A percentile compares a stretch with the other conserved stretches of the same genome.
phyloP scores from a whole-genome alignment of 2,329 filamentous ascomycete species.

The Aspergillus ibericus region DNA sequence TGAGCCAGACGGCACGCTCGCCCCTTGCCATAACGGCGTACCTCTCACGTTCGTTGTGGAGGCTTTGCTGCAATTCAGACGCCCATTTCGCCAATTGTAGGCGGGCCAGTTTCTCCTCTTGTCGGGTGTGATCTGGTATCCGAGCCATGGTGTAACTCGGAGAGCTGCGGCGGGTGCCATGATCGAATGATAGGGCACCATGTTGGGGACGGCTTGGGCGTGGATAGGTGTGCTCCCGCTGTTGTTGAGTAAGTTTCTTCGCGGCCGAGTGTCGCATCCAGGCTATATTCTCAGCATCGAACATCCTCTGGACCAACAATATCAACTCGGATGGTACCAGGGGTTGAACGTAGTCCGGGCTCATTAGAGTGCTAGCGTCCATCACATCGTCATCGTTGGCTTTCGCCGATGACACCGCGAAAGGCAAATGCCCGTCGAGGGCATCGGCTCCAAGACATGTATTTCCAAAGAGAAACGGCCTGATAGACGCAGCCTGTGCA shows the following conservation, averaged over 20 bases:
- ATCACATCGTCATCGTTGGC: slow-evolving; percentile 75
- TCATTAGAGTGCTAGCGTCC: slow-evolving; percentile 93
- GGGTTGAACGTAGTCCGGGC: slow-evolving; percentile 81
- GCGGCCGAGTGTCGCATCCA: slow-evolving; percentile 82
- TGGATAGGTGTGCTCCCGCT: slow-evolving; percentile 38
- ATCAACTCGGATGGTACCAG: slow-evolving; percentile 73
- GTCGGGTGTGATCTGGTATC: slow-evolving; percentile 59
- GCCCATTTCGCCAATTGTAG: slow-evolving; percentile 82
- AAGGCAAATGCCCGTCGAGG: slow-evolving; percentile 53
- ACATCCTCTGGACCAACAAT: slow-evolving; percentile 69
- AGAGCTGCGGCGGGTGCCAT: slow-evolving; percentile 28
- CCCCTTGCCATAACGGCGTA: slow-evolving; percentile 64
- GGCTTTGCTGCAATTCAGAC: slow-evolving; percentile 72
- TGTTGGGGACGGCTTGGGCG: not conserved
- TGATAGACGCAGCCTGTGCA: slow-evolving; percentile 52
- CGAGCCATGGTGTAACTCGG: slow-evolving; percentile 61
- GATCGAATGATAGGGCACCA: slow-evolving; percentile 30
- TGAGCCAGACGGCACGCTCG: slow-evolving; percentile 69
- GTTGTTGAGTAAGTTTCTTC: slow-evolving; percentile 76
- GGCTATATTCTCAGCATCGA: slow-evolving; percentile 73
- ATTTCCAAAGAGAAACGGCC: slow-evolving; percentile 66
- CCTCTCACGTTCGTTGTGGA: slow-evolving; percentile 69
- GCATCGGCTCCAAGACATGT: slow-evolving; percentile 24
- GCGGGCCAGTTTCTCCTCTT: slow-evolving; percentile 63
- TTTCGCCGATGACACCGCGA: slow-evolving; percentile 73